Conservation (phyloP, 345 rosid species). For the Garcia nutans region DNA sequence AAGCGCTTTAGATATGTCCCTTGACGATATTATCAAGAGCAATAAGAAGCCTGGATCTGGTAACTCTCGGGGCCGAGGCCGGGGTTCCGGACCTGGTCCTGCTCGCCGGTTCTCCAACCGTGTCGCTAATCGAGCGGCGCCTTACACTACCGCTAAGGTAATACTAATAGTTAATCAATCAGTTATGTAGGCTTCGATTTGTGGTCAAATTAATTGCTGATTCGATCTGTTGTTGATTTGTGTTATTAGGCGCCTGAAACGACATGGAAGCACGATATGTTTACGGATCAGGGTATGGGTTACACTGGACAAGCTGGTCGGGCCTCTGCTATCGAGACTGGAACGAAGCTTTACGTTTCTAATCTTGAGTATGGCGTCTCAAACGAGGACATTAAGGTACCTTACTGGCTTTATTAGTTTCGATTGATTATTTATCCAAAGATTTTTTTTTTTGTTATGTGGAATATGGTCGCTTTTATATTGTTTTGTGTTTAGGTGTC, state of each 20-base stretch:
- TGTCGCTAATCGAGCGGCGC: conserved; percentile 56
- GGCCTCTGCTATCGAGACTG: conserved; percentile 72
- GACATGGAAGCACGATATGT: conserved; percentile 92
- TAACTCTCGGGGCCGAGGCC: conserved; percentile 48
- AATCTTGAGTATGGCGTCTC: conserved; percentile 94
- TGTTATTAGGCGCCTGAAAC: conserved; percentile 71
- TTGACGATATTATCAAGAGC: conserved; percentile 88
- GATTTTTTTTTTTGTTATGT: background rate
- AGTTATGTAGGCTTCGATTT: conserved; percentile 22
- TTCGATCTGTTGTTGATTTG: conserved; percentile 20
- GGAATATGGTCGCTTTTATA: no score
- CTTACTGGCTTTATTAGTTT: background rate
- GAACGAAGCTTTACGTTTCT: conserved; percentile 89
- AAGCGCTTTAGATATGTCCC: conserved; percentile 89
- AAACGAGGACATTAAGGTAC: conserved; percentile 89
- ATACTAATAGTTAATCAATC: background rate
- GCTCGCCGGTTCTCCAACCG: conserved; percentile 68
- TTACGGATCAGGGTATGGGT: conserved; percentile 41
- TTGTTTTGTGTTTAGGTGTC: background rate
- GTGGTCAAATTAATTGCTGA: background rate
- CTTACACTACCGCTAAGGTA: conserved; percentile 58
- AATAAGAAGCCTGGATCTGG: conserved; percentile 72
- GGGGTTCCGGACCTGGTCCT: conserved; percentile 55
- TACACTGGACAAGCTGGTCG: conserved; percentile 51
- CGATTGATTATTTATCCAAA: no score